These are phyloP conservation scores for Reticulascus tulasneorum DNA, from an alignment of 2,329 filamentous ascomycete species.

Conservation along the genomic window DNA sequence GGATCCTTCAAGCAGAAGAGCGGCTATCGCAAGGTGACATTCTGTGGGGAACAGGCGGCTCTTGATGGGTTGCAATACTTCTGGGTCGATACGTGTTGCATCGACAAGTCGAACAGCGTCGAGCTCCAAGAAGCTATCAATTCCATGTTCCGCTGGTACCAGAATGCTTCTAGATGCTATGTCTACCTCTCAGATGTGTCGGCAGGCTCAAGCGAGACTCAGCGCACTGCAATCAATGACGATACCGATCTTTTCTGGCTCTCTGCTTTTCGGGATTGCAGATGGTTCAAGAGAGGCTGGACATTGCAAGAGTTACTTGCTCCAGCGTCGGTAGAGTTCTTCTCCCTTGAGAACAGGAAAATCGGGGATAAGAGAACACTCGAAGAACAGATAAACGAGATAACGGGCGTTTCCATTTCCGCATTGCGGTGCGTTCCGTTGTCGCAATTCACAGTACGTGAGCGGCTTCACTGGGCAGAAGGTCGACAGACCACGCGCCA, in stretches of 20 bases:
- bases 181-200: slow-evolving; percentile 14
- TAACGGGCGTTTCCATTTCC: slow-evolving; percentile 15
- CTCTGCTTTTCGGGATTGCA: background rate
- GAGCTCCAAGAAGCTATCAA: slow-evolving; percentile 17
- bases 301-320: slow-evolving; percentile 19
- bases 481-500: slow-evolving; percentile 7
- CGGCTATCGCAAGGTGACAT: background rate
- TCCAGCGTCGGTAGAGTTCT: slow-evolving; percentile 19
- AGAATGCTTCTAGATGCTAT: slow-evolving; percentile 19
- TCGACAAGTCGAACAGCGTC: slow-evolving; percentile 24
- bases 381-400: slow-evolving; percentile 16
- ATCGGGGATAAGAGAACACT: slow-evolving; percentile 20
- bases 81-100: slow-evolving; percentile 28
- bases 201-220: no score
- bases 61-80: slow-evolving; percentile 10
- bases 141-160: slow-evolving; percentile 28
- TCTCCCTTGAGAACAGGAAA: slow-evolving; percentile 10
- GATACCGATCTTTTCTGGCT: background rate
- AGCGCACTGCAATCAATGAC: no score
- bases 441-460: slow-evolving; percentile 8
- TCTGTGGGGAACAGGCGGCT: background rate
- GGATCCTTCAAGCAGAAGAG: no score
- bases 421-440: slow-evolving; percentile 13
- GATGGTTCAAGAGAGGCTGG: no score
- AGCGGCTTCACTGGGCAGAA: slow-evolving; percentile 16